Conservation (phyloP, 495 filamentous ascomycete species). For the Diplogelasinospora grovesii region DNA sequence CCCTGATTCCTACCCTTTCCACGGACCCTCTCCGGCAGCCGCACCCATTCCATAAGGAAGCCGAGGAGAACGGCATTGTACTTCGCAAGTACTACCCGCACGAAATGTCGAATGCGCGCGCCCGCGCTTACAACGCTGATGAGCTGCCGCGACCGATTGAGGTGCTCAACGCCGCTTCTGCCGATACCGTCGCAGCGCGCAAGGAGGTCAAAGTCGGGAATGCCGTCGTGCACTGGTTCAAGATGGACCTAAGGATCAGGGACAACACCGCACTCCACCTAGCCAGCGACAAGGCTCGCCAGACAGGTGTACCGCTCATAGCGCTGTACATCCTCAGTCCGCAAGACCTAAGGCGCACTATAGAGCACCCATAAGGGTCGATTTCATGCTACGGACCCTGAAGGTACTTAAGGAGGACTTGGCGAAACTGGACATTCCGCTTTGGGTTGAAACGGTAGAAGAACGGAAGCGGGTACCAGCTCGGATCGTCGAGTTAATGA, state of each 20-base stretch:
- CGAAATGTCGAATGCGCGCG: slow-evolving; percentile 75
- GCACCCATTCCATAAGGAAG: slow-evolving; percentile 36
- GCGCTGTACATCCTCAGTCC: slow-evolving; percentile 76
- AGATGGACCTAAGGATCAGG: slow-evolving; percentile 64
- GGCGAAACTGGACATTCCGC: slow-evolving; percentile 65
- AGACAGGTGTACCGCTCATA: slow-evolving; percentile 61
- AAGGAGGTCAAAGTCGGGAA: slow-evolving; percentile 42
- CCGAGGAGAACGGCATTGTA: slow-evolving; percentile 64
- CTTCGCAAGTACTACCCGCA: slow-evolving; percentile 76
- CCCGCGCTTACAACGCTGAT: slow-evolving; percentile 60
- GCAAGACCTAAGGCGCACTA: slow-evolving; percentile 82
- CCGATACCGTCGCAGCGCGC: slow-evolving; percentile 43
- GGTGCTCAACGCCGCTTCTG: slow-evolving; percentile 46
- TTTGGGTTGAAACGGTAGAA: slow-evolving; percentile 67
- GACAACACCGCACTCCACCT: slow-evolving; percentile 70
- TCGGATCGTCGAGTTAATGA: slow-evolving; percentile 61
- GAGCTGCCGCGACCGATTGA: slow-evolving; percentile 66
- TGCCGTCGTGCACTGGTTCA: slow-evolving; percentile 88
- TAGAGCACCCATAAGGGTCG: slow-evolving; percentile 64
- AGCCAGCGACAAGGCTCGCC: slow-evolving; percentile 61
- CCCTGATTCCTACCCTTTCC: not conserved
- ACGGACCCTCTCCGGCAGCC: slow-evolving; percentile 30
- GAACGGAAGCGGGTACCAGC: slow-evolving; percentile 55
- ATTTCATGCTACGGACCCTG: slow-evolving; percentile 70
- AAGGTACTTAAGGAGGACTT: slow-evolving; percentile 59